Evolutionary conservation across 352 stramenopile species (phyloP), one percentile per base, ranked within the genome.

Genomic region (Pythium angustatum): DNA sequence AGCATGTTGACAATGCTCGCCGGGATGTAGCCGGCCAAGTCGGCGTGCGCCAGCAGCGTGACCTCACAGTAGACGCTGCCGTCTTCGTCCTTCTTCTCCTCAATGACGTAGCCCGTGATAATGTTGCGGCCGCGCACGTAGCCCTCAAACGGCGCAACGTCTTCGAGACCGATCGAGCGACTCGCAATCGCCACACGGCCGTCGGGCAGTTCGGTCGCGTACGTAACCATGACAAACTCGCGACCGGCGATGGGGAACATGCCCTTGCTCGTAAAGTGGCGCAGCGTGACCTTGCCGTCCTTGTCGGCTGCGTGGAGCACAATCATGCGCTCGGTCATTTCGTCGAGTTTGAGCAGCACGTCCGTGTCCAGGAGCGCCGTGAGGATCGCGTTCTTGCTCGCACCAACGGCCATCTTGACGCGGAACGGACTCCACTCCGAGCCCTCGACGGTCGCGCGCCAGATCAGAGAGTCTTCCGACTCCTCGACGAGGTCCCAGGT

Each of bases 1-100:
- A 93, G 80, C 81, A 90, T 88, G 76, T 92, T 94, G 69, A 92
- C 81, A 54, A 94, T 76, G 53, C 74, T 81, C 24, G 85, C 74
- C 28, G 85, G 85, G 62, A 94, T 90, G 70, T 85, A 92, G n/a
- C 85, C 85, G 10, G 78, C 66, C 50, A 94, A 68, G 51, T 94
- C 84, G 52, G 81, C 83, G 66, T 94, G 85, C 27, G 83, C 85
- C 5, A 94, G 57, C 38, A 94, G 79, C 22, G 79, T 91, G 52
- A 92, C 83, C 45, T 90, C 61, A 61, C 83, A 92, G 69, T 78
- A 87, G 11, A 77, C 65, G 38, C 76, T 76, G 41, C 75, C 79
- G 21, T 79, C 43, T 26, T 66, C 66, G 51, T 82, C 69, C 62
- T 76, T 74, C 49, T 75, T 65, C 53, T 91, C 77, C 44, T 87